phyloP scores from a whole-genome alignment of 2,329 filamentous ascomycete genomes.

The Xylaria multiplex region DNA sequence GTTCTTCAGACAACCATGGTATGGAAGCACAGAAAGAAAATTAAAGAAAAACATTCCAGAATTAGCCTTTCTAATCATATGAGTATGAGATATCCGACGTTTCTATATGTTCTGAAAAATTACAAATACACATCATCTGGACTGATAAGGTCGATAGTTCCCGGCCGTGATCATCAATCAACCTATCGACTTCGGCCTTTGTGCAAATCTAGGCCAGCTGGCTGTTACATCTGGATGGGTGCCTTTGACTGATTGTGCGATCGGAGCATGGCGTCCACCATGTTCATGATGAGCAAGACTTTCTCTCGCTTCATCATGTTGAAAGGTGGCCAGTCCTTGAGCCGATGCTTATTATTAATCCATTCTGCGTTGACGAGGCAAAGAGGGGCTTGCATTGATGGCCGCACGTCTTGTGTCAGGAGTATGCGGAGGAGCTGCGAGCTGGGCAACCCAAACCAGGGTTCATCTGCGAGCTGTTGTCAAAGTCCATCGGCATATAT shows the following conservation, averaged over 20 bases:
- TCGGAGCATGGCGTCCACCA: slow-evolving; percentile 29
- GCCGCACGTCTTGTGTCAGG: slow-evolving; percentile 24
- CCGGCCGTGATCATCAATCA: slow-evolving; percentile 4
- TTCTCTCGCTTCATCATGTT: slow-evolving; percentile 1
- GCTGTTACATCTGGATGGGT: slow-evolving; percentile 17
- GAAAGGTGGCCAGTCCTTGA: slow-evolving; percentile 11
- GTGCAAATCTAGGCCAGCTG: slow-evolving; percentile 7
- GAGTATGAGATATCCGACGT: not conserved
- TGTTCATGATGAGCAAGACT: not conserved
- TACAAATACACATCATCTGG: slow-evolving; percentile 3
- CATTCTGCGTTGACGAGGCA: slow-evolving; percentile 15
- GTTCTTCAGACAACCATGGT: too few relatives aligned
- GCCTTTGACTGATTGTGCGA: slow-evolving; percentile 24
- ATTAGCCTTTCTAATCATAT: not conserved
- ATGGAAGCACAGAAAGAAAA: not conserved
- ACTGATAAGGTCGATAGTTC: slow-evolving; percentile 17
- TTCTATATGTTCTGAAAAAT: slow-evolving; percentile 2
- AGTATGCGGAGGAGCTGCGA: slow-evolving; percentile 28
- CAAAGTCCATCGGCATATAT: slow-evolving; percentile 24
- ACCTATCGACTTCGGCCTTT: slow-evolving; percentile 20
- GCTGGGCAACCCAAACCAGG: slow-evolving; percentile 25
- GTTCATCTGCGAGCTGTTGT: slow-evolving; percentile 24
- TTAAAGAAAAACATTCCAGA: not conserved
- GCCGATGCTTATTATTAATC: slow-evolving; percentile 16
- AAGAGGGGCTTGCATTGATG: slow-evolving; percentile 28